A percentile compares a stretch with the other conserved stretches of the same genome.
phyloP scores from a whole-genome alignment of 345 rosid species.

The Heritiera littoralis region DNA sequence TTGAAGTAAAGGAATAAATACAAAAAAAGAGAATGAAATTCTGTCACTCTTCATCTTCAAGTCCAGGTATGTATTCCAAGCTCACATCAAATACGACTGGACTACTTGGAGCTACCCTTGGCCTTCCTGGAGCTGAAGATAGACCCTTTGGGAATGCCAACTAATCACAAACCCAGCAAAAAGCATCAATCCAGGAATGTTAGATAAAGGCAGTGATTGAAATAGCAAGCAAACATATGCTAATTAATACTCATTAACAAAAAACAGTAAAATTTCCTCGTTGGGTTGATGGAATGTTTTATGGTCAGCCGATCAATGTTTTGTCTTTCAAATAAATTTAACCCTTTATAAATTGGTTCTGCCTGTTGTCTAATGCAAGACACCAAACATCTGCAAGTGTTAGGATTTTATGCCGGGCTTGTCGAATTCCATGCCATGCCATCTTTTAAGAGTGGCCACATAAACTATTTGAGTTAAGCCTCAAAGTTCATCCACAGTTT shows the following conservation, averaged over 20 bases:
- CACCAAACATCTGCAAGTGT: too few species aligned
- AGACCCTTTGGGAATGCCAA: slow-evolving; percentile 95
- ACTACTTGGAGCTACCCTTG: slow-evolving; percentile 89
- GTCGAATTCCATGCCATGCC: too few species aligned
- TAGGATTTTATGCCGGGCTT: too few species aligned
- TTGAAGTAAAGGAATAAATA: background rate
- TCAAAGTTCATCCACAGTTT: too few species aligned
- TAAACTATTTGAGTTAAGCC: too few species aligned
- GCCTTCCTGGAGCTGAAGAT: slow-evolving; percentile 91
- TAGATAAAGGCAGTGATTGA: background rate
- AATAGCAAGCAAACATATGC: background rate
- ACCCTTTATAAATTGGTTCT: too few species aligned
- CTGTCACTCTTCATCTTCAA: slow-evolving; percentile 61
- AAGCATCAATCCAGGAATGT: background rate
- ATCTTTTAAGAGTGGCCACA: too few species aligned
- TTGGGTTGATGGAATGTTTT: too few species aligned
- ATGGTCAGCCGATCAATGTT: too few species aligned
- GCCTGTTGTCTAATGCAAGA: too few species aligned
- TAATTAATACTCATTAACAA: background rate
- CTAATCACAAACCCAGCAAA: slow-evolving; percentile 34
- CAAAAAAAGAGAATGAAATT: slow-evolving; percentile 20
- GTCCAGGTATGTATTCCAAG: slow-evolving; percentile 90
- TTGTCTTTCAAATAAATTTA: too few species aligned
- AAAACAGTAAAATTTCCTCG: background rate
- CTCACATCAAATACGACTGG: slow-evolving; percentile 89